phyloP scores from a whole-genome alignment of 805 yeast genomes.

The Lipomyces oligophaga region DNA sequence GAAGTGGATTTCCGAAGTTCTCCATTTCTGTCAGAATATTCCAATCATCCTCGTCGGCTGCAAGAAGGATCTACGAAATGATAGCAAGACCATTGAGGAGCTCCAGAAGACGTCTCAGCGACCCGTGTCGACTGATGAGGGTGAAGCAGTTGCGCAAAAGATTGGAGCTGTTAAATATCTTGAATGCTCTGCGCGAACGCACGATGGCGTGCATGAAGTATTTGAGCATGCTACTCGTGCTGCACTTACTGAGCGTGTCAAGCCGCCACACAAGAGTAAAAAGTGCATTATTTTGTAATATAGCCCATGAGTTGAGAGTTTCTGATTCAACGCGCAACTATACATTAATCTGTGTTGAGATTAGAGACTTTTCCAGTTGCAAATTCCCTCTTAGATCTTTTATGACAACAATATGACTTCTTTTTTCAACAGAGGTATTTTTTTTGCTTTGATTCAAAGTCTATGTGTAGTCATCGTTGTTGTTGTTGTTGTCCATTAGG shows the following conservation, averaged over 20 bases:
- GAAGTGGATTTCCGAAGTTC: slow-evolving; percentile 91
- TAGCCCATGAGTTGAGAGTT: too few relatives aligned
- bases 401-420: too few relatives aligned
- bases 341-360: background rate
- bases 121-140: slow-evolving; percentile 79
- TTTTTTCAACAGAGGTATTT: too few relatives aligned
- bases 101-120: slow-evolving; percentile 70
- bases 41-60: slow-evolving; percentile 92
- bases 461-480: too few relatives aligned
- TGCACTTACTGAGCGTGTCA: slow-evolving; percentile 63
- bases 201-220: slow-evolving; percentile 88
- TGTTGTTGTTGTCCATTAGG: too few relatives aligned
- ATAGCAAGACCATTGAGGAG: slow-evolving; percentile 69
- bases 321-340: background rate
- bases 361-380: too few relatives aligned
- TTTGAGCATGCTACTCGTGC: slow-evolving; percentile 92
- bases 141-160: slow-evolving; percentile 80
- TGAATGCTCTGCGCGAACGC: slow-evolving; percentile 90
- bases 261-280: slow-evolving; percentile 43
- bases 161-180: slow-evolving; percentile 82
- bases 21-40: slow-evolving; percentile 90
- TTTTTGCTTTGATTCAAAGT: too few relatives aligned
- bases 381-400: too few relatives aligned
- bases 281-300: slow-evolving; percentile 63
- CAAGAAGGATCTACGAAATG: slow-evolving; percentile 83